Evolutionary conservation across 148 eudicot species (phyloP).

Genomic region (Salicornia ramosissima): DNA sequence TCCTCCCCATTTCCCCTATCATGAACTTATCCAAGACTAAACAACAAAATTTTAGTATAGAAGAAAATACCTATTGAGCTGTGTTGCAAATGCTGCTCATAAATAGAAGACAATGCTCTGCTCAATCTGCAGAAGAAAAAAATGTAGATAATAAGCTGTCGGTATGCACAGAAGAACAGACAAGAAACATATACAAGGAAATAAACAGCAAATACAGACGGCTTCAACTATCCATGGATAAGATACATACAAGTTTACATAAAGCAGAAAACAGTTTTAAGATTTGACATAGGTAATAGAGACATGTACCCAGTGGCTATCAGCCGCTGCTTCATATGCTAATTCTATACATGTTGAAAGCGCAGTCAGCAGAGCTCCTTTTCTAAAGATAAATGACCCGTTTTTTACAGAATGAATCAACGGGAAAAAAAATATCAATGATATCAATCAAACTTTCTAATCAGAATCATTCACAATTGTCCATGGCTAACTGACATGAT

Average conservation of each 20-base stretch:
- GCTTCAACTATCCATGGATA: background rate
- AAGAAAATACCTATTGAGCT: conserved; percentile 7
- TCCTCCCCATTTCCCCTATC: background rate
- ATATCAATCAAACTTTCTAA: background rate
- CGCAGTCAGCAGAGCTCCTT: background rate
- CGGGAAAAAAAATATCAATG: background rate
- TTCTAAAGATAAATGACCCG: background rate
- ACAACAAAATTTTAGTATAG: background rate
- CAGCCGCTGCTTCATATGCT: background rate
- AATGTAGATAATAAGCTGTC: background rate
- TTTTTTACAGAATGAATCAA: too few species aligned
- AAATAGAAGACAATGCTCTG: background rate
- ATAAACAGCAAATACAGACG: background rate
- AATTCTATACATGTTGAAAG: background rate
- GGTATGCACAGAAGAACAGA: background rate
- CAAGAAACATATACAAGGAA: background rate
- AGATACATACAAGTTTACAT: too few species aligned
- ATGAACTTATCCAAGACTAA: background rate
- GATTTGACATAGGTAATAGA: background rate
- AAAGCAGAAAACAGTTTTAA: background rate
- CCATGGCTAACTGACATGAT: background rate
- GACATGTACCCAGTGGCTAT: background rate
- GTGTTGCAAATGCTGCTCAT: background rate
- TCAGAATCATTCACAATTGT: background rate
- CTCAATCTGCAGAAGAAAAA: conserved; percentile 9